These are phyloP conservation scores for Diaporthe velutina DNA, from an alignment of 2,329 filamentous ascomycete genomes.

Conservation along the genomic window DNA sequence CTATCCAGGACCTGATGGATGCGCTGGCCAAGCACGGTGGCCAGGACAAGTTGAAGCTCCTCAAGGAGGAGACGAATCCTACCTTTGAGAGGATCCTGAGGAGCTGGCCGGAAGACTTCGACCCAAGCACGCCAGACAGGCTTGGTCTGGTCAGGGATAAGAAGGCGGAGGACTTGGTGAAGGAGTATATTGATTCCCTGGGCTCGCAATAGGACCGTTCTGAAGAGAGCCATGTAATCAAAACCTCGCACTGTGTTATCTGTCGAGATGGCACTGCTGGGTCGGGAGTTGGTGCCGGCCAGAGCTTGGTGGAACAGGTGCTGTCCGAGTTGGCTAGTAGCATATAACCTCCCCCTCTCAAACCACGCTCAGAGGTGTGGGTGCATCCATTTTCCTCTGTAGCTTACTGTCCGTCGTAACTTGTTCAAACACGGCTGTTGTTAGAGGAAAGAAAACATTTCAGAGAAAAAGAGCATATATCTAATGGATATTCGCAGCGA, in stretches of 20 bases:
- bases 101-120: slow-evolving; percentile 71
- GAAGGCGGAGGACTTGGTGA: slow-evolving; percentile 66
- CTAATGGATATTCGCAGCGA: no score
- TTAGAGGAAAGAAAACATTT: no score
- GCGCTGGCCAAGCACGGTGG: slow-evolving; percentile 68
- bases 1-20: slow-evolving; percentile 72
- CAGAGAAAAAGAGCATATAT: no score
- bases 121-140: slow-evolving; percentile 62
- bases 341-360: no score
- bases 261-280: not conserved
- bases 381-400: no score
- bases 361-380: no score
- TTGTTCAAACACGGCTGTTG: not conserved
- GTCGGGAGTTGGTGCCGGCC: not conserved
- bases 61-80: slow-evolving; percentile 67
- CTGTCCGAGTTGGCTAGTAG: no score
- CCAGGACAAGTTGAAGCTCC: slow-evolving; percentile 62
- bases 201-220: not conserved
- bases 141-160: slow-evolving; percentile 66
- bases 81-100: slow-evolving; percentile 69
- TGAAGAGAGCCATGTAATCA: no score
- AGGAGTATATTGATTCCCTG: slow-evolving; percentile 63
- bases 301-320: not conserved
- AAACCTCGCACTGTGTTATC: no score
- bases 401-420: no score